phyloP scores from a whole-genome alignment of 2,329 filamentous ascomycete species.

The Aureobasidium sp. region DNA sequence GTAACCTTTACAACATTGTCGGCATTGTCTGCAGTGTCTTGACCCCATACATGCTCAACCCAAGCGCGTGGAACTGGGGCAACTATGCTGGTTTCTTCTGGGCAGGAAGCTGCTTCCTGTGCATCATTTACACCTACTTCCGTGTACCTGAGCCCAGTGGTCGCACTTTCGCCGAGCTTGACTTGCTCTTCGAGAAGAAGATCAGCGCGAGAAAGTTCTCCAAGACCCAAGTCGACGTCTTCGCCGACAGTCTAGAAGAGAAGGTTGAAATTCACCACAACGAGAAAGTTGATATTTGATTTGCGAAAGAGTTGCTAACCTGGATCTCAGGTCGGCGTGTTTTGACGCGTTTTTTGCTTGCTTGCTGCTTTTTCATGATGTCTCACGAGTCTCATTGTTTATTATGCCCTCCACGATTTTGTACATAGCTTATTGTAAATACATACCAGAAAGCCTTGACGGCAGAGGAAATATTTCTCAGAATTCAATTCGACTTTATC shows the following conservation, averaged over 20 bases:
- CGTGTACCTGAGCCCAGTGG: slow-evolving; percentile 72
- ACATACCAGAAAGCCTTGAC: background rate
- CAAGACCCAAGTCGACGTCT: slow-evolving; percentile 49
- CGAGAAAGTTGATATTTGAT: slow-evolving; percentile 16
- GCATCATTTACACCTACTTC: slow-evolving; percentile 76
- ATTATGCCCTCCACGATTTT: slow-evolving; percentile 10
- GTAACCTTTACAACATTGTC: slow-evolving; percentile 70
- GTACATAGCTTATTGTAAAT: slow-evolving; percentile 10
- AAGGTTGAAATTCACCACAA: slow-evolving; percentile 15
- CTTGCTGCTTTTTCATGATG: slow-evolving; percentile 10
- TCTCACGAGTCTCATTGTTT: slow-evolving; percentile 11
- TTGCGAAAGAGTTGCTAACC: slow-evolving; percentile 8
- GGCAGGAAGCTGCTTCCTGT: slow-evolving; percentile 72
- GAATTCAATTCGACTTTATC: background rate
- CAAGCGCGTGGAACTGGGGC: slow-evolving; percentile 76
- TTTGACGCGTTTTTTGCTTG: slow-evolving; percentile 8
- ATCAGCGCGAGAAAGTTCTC: slow-evolving; percentile 69
- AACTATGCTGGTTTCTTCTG: slow-evolving; percentile 88
- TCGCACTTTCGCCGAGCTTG: slow-evolving; percentile 78
- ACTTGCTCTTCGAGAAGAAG: slow-evolving; percentile 71
- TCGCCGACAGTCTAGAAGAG: slow-evolving; percentile 34
- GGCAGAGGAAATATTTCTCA: background rate
- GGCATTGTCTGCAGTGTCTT: slow-evolving; percentile 74
- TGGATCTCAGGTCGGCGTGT: slow-evolving; percentile 12
- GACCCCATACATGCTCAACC: slow-evolving; percentile 91